A percentile compares a stretch with the other conserved stretches of the same genome.
Conservation (phyloP, 1,139 yeast genomes). For the Barnettozyma hawaiiensis region DNA sequence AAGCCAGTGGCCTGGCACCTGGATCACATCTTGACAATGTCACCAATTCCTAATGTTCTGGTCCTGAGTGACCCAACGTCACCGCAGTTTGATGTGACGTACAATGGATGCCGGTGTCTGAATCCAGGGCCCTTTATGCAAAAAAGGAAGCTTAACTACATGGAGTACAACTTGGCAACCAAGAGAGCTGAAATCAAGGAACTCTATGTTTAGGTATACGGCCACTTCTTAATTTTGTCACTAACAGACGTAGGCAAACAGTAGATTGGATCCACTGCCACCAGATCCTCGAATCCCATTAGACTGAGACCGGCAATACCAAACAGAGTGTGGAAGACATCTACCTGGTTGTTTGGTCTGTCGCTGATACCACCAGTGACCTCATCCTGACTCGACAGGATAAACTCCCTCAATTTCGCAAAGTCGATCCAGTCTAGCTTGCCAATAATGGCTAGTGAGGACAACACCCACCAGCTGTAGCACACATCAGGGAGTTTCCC, state of each 20-base stretch:
- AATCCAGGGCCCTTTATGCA: conserved; percentile 60
- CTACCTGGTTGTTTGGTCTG: conserved; percentile 85
- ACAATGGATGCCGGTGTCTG: conserved; percentile 75
- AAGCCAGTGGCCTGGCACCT: conserved; percentile 66
- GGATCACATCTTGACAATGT: conserved; percentile 62
- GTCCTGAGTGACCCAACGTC: conserved; percentile 64
- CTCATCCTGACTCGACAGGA: conserved; percentile 71
- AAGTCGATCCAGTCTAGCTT: conserved; percentile 72
- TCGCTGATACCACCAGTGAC: conserved; percentile 88
- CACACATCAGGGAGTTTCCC: conserved; percentile 96
- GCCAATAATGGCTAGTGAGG: conserved; percentile 65
- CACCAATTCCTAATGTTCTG: conserved; percentile 73
- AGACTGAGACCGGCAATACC: conserved; percentile 84
- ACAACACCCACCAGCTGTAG: conserved; percentile 96
- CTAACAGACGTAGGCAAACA: conserved; percentile 66
- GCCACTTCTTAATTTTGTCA: conserved; percentile 43
- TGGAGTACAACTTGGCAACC: conserved; percentile 61
- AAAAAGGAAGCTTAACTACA: conserved; percentile 51
- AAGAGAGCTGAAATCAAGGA: conserved; percentile 48
- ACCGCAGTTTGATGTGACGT: conserved; percentile 67
- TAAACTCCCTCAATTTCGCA: conserved; percentile 54
- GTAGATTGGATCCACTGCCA: conserved; percentile 72
- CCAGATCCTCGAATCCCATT: conserved; percentile 53
- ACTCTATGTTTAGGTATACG: conserved; percentile 38
- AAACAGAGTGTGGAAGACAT: conserved; percentile 87